Evolutionary conservation across 208 protist species (phyloP).

Genomic region (Crithidia brevicula): DNA sequence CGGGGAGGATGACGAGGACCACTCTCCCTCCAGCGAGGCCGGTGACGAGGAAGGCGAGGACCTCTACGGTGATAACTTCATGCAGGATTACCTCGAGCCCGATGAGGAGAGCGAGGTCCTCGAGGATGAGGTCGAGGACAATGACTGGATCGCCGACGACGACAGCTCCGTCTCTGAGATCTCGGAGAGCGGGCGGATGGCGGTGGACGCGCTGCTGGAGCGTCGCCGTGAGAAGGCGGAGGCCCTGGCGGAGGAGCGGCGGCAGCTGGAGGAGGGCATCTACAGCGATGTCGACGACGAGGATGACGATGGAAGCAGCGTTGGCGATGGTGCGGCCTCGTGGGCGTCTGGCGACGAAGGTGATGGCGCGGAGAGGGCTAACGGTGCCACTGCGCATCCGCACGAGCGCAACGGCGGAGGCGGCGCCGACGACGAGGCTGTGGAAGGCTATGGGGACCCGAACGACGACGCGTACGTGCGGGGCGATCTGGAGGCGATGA

Average conservation of each 20-base stretch:
- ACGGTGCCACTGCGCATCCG: slow-evolving; percentile 4
- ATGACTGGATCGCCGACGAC: slow-evolving; percentile 82
- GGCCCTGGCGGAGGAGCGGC: slow-evolving; percentile 64
- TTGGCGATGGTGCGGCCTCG: slow-evolving; percentile 32
- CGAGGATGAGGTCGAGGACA: slow-evolving; percentile 61
- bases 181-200: slow-evolving; percentile 70
- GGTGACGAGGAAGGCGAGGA: slow-evolving; percentile 84
- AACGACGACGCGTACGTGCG: slow-evolving; percentile 75
- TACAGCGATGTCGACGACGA: slow-evolving; percentile 82
- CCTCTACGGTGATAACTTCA: slow-evolving; percentile 90
- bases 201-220: slow-evolving; percentile 81
- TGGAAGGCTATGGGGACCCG: slow-evolving; percentile 38
- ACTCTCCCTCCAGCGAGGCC: slow-evolving; percentile 31
- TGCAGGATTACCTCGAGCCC: slow-evolving; percentile 83
- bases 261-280: slow-evolving; percentile 77
- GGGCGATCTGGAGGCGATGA: slow-evolving; percentile 73
- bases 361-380: slow-evolving; percentile 8
- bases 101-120: slow-evolving; percentile 81
- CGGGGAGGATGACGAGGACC: slow-evolving; percentile 20
- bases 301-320: slow-evolving; percentile 43
- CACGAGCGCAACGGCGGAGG: not conserved
- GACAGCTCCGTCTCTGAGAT: slow-evolving; percentile 75
- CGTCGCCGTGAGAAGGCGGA: slow-evolving; percentile 66
- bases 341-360: slow-evolving; percentile 25
- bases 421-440: slow-evolving; percentile 17